Conservation (phyloP, 129 eudicot species). For the Pittosporum tobira region DNA sequence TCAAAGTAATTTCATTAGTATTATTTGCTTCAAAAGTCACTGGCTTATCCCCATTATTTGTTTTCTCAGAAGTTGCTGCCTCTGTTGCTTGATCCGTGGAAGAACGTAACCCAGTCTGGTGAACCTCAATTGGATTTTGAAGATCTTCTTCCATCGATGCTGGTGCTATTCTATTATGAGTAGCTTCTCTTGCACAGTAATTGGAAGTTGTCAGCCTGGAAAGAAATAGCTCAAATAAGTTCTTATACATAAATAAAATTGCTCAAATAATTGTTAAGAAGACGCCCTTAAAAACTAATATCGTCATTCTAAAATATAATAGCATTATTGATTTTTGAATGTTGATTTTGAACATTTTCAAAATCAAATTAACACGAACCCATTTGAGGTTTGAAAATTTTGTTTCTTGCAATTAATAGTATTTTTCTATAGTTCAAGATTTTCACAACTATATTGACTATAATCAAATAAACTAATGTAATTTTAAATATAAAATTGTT, state of each 20-base stretch:
- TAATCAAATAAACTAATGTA: no score
- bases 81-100: constrained; percentile 14
- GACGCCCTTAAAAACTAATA: no score
- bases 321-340: no score
- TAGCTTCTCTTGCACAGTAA: constrained; percentile 23
- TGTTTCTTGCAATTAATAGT: no score
- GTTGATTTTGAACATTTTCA: no score
- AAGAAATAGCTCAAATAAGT: neutral
- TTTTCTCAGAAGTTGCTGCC: constrained; percentile 17
- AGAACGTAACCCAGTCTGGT: constrained; percentile 21
- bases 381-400: no score
- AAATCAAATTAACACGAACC: no score
- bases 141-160: constrained; percentile 25
- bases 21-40: constrained; percentile 1
- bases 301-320: no score
- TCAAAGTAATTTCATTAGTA: constrained; percentile 3
- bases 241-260: neutral
- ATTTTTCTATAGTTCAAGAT: no score
- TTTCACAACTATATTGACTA: no score
- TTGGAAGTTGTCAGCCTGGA: constrained; percentile 34
- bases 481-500: no score
- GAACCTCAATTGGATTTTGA: constrained; percentile 16
- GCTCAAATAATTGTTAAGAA: neutral
- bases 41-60: constrained; percentile 8
- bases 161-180: constrained; percentile 26